These are phyloP conservation scores for Dioszegia hungarica DNA, from an alignment of 768 basidiomycete genomes.

Conservation along the genomic window DNA sequence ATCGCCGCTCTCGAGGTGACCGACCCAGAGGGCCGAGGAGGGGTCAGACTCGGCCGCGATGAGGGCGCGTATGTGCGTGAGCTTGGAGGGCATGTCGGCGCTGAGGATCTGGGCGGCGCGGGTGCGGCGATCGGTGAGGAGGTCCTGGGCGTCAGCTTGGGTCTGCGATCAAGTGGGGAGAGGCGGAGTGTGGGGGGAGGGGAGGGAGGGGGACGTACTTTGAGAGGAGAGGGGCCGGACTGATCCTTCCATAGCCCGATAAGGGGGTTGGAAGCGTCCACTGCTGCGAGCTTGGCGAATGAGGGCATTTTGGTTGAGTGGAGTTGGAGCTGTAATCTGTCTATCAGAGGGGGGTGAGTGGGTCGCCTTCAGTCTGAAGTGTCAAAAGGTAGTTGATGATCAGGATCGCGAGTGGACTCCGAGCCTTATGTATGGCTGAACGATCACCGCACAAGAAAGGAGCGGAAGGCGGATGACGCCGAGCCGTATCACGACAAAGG, in stretches of 20 bases:
- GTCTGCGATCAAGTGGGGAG: too few relatives aligned
- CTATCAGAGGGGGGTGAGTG: not conserved
- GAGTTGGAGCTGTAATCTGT: not conserved
- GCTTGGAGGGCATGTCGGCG: slow-evolving; percentile 25
- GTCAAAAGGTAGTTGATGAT: too few relatives aligned
- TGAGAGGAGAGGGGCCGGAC: slow-evolving; percentile 18
- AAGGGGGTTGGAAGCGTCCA: slow-evolving; percentile 9
- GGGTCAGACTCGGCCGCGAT: slow-evolving; percentile 24
- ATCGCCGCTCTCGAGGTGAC: slow-evolving; percentile 11
- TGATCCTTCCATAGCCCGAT: slow-evolving; percentile 16
- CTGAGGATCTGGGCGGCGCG: slow-evolving; percentile 30
- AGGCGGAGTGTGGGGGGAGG: not conserved
- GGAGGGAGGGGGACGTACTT: slow-evolving; percentile 14
- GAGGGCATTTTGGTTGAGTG: slow-evolving; percentile 4
- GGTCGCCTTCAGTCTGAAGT: too few relatives aligned
- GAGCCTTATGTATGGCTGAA: too few relatives aligned
- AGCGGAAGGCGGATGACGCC: too few relatives aligned
- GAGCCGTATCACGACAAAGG: too few relatives aligned
- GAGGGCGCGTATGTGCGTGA: slow-evolving; percentile 22
- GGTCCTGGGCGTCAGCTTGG: slow-evolving; percentile 18
- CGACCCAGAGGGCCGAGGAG: slow-evolving; percentile 17
- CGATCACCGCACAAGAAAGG: too few relatives aligned
- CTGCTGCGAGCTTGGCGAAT: slow-evolving; percentile 8
- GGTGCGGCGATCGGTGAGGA: slow-evolving; percentile 14
- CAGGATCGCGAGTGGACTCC: too few relatives aligned